Conservation (phyloP, 371 early-diverging fungal species). For the Cokeromyces recurvatus region DNA sequence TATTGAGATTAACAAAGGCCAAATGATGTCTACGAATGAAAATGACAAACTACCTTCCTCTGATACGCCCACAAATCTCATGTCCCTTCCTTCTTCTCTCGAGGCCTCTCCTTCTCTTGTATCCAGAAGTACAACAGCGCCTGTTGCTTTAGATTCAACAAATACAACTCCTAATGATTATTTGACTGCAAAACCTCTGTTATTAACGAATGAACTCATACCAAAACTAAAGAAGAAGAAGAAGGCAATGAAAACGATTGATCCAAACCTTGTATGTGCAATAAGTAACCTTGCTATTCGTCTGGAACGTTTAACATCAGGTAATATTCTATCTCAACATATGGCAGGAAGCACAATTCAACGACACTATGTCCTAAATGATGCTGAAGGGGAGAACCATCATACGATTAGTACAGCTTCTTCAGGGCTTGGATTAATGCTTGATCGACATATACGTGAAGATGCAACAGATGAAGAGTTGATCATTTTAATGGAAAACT, state of each 20-base stretch:
- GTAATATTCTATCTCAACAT: constrained; percentile 17
- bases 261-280: constrained; percentile 30
- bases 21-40: constrained; percentile 9
- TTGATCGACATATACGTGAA: constrained; percentile 45
- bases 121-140: background rate
- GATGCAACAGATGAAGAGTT: constrained; percentile 58
- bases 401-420: constrained; percentile 19
- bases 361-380: constrained; percentile 8
- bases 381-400: background rate
- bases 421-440: constrained; percentile 20
- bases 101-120: background rate
- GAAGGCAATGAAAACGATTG: constrained; percentile 21
- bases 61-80: background rate
- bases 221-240: background rate
- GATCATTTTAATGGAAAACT: constrained; percentile 51
- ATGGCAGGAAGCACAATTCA: constrained; percentile 27
- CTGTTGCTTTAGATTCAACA: background rate
- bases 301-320: constrained; percentile 39
- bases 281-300: constrained; percentile 37
- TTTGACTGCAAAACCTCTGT: background rate
- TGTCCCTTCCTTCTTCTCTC: background rate
- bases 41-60: background rate
- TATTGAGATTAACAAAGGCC: constrained; percentile 37
- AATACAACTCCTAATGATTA: background rate
- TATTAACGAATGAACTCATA: no score